A percentile compares a stretch with the other conserved stretches of the same genome.
These are phyloP conservation scores for Blastobotrys buckinghamii DNA, from an alignment of 1,139 yeast genomes.

Conservation along the genomic window DNA sequence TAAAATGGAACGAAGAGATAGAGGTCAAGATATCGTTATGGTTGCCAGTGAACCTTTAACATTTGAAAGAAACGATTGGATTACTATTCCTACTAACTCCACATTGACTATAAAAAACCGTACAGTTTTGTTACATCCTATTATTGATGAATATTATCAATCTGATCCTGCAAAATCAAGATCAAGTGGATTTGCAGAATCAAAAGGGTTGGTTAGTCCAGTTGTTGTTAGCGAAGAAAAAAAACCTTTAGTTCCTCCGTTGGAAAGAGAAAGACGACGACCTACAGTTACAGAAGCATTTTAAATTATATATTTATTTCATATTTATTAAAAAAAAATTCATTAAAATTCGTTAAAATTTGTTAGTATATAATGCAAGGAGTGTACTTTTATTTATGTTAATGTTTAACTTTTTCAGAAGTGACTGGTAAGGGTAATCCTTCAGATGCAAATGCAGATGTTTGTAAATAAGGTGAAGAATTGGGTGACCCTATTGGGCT, in stretches of 20 bases:
- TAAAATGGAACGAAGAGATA: slow-evolving; percentile 86
- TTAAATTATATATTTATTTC: neutral
- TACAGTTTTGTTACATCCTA: slow-evolving; percentile 86
- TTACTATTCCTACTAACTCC: slow-evolving; percentile 91
- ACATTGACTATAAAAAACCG: slow-evolving; percentile 76
- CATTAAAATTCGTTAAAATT: neutral
- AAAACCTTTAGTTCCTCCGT: slow-evolving; percentile 56
- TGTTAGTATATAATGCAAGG: neutral
- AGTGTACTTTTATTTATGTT: neutral
- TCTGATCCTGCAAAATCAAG: slow-evolving; percentile 61
- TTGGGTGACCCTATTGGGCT: neutral
- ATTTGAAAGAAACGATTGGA: slow-evolving; percentile 96
- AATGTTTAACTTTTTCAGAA: neutral
- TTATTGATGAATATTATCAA: slow-evolving; percentile 81
- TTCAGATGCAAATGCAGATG: neutral
- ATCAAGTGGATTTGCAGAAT: slow-evolving; percentile 76
- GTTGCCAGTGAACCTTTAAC: slow-evolving; percentile 95
- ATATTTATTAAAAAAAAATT: neutral
- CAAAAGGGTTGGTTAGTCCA: slow-evolving; percentile 86
- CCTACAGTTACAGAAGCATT: slow-evolving; percentile 2
- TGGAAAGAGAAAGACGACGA: slow-evolving; percentile 77
- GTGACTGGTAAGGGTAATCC: slow-evolving; percentile 1
- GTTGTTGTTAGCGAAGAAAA: slow-evolving; percentile 46
- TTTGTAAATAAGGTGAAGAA: neutral
- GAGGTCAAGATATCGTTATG: slow-evolving; percentile 92